A percentile compares a stretch with the other conserved stretches of the same genome.
Evolutionary conservation across 169 alveolate genomes (phyloP).

Genomic region (Toxoplasma gondii): DNA sequence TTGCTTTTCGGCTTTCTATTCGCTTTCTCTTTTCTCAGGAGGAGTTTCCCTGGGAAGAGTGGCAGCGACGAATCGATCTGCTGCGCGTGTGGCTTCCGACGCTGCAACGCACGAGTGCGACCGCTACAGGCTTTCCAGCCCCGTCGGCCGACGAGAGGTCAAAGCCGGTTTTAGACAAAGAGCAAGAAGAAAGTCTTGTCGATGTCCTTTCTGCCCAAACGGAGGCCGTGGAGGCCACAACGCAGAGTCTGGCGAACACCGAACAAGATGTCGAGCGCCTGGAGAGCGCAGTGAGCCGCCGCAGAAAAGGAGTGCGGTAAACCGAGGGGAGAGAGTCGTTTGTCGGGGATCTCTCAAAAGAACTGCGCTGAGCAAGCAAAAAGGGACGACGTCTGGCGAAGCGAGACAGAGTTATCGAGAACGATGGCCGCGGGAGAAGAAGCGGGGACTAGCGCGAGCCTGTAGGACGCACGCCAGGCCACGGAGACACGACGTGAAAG

Average conservation of each 20-base stretch:
- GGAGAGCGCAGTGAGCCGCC: not conserved
- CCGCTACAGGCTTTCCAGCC: constrained; percentile 22
- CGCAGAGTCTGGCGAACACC: constrained; percentile 49
- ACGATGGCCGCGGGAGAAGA: too few species aligned
- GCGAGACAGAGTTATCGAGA: too few species aligned
- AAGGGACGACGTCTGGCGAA: too few species aligned
- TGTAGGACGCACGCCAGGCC: too few species aligned
- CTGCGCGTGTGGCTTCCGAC: constrained; percentile 60
- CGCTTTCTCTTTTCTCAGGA: constrained; percentile 1
- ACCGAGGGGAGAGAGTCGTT: too few species aligned
- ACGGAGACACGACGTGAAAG: too few species aligned
- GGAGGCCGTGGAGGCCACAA: constrained; percentile 49
- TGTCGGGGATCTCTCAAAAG: too few species aligned
- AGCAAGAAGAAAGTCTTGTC: not conserved
- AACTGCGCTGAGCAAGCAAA: too few species aligned
- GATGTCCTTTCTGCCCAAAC: constrained; percentile 42
- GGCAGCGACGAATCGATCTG: constrained; percentile 61
- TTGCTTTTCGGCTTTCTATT: too few species aligned
- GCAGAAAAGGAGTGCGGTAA: not conserved
- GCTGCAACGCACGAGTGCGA: constrained; percentile 24
- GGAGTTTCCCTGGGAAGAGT: constrained; percentile 59
- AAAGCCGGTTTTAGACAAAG: not conserved
- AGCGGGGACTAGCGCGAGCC: too few species aligned
- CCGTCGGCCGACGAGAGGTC: not conserved
- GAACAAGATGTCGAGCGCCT: constrained; percentile 30